Conservation (phyloP, 352 stramenopile species). For the Globisporangium polare region DNA sequence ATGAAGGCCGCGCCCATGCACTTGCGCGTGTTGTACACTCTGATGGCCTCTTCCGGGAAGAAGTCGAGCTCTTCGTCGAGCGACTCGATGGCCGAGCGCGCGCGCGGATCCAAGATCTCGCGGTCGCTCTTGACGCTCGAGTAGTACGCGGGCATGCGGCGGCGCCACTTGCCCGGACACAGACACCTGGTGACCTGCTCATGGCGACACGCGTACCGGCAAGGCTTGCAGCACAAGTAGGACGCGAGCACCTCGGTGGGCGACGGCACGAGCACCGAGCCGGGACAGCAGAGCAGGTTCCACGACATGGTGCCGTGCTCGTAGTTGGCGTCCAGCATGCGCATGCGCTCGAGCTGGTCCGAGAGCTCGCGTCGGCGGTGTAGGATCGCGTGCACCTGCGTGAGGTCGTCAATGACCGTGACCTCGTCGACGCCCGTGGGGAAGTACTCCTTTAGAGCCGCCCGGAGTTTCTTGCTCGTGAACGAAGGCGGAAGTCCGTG, state of each 20-base stretch:
- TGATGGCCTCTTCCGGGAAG: slow-evolving; percentile 59
- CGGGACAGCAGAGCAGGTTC: slow-evolving; percentile 64
- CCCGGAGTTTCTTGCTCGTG: slow-evolving; percentile 39
- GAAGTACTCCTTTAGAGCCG: slow-evolving; percentile 37
- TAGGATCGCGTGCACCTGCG: slow-evolving; percentile 53
- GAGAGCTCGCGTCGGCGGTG: slow-evolving; percentile 38
- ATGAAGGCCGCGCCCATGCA: slow-evolving; percentile 72
- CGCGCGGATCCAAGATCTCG: slow-evolving; percentile 22
- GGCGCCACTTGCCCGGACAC: slow-evolving; percentile 23
- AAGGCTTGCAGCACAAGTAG: slow-evolving; percentile 54
- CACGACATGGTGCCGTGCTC: slow-evolving; percentile 55
- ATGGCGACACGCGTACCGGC: slow-evolving; percentile 47
- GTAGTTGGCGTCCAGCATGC: slow-evolving; percentile 47
- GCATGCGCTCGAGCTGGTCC: slow-evolving; percentile 51
- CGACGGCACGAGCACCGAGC: slow-evolving; percentile 46
- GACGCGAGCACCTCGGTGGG: slow-evolving; percentile 35
- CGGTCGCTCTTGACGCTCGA: slow-evolving; percentile 27
- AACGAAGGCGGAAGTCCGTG: slow-evolving; percentile 47
- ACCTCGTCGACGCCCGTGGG: slow-evolving; percentile 50
- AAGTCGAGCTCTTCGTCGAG: slow-evolving; percentile 70
- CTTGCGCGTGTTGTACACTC: slow-evolving; percentile 49
- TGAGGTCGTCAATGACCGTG: slow-evolving; percentile 59
- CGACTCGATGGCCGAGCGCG: slow-evolving; percentile 23
- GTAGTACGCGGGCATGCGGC: slow-evolving; percentile 16
- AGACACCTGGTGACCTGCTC: slow-evolving; percentile 29